Conservation (phyloP, 116 monocot species). For the Phalaenopsis hybrid region DNA sequence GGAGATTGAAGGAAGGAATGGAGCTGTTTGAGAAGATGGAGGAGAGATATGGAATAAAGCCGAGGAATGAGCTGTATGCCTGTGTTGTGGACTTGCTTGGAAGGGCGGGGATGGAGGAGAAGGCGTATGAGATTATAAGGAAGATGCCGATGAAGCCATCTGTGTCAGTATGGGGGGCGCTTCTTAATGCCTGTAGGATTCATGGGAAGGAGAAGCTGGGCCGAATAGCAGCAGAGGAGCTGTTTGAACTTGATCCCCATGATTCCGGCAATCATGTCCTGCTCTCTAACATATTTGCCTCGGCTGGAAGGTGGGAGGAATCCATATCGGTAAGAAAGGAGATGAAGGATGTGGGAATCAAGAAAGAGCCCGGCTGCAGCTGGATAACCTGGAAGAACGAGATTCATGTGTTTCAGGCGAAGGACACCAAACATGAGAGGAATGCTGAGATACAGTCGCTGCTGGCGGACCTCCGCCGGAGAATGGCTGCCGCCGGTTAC, state of each 20-base stretch:
- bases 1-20: constrained; percentile 41
- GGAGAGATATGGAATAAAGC: constrained; percentile 47
- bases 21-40: constrained; percentile 66
- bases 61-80: constrained; percentile 61
- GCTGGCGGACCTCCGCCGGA: constrained; percentile 29
- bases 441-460: constrained; percentile 37
- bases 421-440: constrained; percentile 44
- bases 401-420: constrained; percentile 59
- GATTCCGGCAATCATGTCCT: constrained; percentile 76
- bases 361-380: constrained; percentile 59
- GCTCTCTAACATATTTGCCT: constrained; percentile 70
- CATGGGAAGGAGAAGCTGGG: constrained; percentile 65
- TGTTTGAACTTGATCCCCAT: constrained; percentile 65
- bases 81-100: constrained; percentile 80
- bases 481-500: constrained; percentile 51
- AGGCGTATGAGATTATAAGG: constrained; percentile 54
- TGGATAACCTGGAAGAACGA: constrained; percentile 58
- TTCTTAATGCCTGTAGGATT: constrained; percentile 66
- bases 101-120: constrained; percentile 63
- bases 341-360: constrained; percentile 49
- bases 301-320: constrained; percentile 70
- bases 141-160: constrained; percentile 63
- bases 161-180: constrained; percentile 70
- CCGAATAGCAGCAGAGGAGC: constrained; percentile 52
- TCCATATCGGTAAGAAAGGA: constrained; percentile 45